Evolutionary conservation across 2,329 filamentous ascomycete species (phyloP).

Genomic region (Ophiostoma ips): DNA sequence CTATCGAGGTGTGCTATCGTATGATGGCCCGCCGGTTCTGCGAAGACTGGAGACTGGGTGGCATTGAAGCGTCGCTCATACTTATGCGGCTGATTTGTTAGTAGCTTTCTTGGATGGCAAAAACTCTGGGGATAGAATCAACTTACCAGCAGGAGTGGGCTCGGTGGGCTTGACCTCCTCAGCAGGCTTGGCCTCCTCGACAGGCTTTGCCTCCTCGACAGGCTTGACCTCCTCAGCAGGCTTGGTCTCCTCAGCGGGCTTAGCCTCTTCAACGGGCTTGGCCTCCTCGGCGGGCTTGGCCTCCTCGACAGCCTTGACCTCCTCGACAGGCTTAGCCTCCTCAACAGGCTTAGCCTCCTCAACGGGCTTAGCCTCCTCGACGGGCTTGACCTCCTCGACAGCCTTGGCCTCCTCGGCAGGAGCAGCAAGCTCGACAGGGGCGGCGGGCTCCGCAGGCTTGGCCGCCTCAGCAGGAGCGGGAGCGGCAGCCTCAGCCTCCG

Average conservation of each 20-base stretch:
- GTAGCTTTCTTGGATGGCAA: background rate
- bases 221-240: too few relatives aligned
- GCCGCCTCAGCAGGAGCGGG: slow-evolving; percentile 14
- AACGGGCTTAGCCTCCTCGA: slow-evolving; percentile 4
- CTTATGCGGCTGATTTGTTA: background rate
- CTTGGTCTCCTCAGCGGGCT: slow-evolving; percentile 8
- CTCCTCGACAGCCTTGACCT: slow-evolving; percentile 15
- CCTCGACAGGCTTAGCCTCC: slow-evolving; percentile 19
- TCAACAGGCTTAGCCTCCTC: slow-evolving; percentile 11
- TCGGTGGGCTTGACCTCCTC: slow-evolving; percentile 20
- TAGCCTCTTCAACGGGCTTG: slow-evolving; percentile 17
- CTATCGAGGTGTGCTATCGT: background rate
- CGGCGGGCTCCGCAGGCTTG: slow-evolving; percentile 20
- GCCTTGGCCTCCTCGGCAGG: slow-evolving; percentile 2
- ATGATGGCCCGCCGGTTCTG: background rate
- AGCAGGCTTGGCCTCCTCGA: slow-evolving; percentile 3
- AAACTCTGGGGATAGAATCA: background rate
- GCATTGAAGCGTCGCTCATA: background rate
- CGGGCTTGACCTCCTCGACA: background rate
- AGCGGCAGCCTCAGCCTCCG: slow-evolving; percentile 9
- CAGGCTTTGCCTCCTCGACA: too few relatives aligned
- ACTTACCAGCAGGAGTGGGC: slow-evolving; percentile 14
- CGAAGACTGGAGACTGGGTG: background rate
- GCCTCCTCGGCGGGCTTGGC: slow-evolving; percentile 14
- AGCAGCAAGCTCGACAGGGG: slow-evolving; percentile 5